Evolutionary conservation across 345 rosid species (phyloP), one percentile per base, ranked within the genome.

Genomic region (Geranium brycei): DNA sequence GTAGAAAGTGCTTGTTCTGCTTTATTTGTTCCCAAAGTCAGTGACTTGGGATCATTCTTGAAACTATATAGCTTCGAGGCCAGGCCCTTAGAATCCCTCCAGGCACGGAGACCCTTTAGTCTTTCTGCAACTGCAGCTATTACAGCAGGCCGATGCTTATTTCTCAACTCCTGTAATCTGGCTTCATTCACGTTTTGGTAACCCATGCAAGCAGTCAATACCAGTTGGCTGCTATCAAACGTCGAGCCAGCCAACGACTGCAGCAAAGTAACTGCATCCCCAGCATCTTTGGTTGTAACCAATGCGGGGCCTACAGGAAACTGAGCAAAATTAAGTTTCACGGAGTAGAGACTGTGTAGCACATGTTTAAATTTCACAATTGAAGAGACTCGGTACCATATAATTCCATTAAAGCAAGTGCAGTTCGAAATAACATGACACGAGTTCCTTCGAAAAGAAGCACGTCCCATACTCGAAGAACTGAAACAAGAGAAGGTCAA

Each of bases 161-260:
- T 82, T 77, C 99, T 84, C 79, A 91, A 75, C 61, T 87, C 92
- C 31, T 74, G 82, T 67, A 95, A 78, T 81, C 96, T 84, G 58
- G 62, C 69, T 77, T 88, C 97, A 74, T 81, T 79, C 59, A 95
- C 95, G 77, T 83, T 95, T 76, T 84, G 97, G 82, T 78, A 95
- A 74, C 97, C 99, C 99, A 95, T 95, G 79, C 95, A 85, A 75
- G 97, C 99, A 65, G 97, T 91, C 69, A 95, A 75, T 62, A 91
- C 99, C 64, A 95, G 99, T 79, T 91, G 99, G 76, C 99, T 95
- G 77, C 97, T 95, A 79, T 95, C 99, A 84, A 95, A 95, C 67
- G 99, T 95, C 57, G 99, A 95, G 67, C 99, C 97, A 70, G 90
- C 80, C 69, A 95, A 75, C 60, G 99, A 87, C 75, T 95, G 99